Evolutionary conservation across 495 filamentous ascomycete genomes (phyloP).

Genomic region (Xylaria acuta): DNA sequence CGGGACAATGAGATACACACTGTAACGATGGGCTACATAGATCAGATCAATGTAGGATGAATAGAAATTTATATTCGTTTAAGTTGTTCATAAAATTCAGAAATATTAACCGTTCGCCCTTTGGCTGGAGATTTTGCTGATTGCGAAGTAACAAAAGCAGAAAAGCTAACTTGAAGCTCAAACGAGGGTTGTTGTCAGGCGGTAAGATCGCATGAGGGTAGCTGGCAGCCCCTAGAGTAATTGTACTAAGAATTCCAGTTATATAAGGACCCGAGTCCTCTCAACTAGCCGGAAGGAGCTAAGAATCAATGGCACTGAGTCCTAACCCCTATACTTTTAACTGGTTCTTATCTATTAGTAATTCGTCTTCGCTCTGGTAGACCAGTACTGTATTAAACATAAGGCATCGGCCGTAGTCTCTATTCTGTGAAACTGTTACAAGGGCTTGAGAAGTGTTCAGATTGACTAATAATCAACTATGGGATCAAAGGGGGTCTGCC

Average conservation of each 20-base stretch:
- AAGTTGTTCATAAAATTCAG: not conserved
- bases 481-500: no score
- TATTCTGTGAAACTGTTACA: not conserved
- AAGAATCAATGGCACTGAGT: not conserved
- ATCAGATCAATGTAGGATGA: not conserved
- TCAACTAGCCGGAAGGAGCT: not conserved
- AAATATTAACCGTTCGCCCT: not conserved
- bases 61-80: not conserved
- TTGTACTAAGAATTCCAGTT: not conserved
- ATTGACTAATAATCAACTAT: no score
- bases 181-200: not conserved
- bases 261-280: not conserved
- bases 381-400: not conserved
- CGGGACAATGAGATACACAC: not conserved
- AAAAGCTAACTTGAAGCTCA: not conserved
- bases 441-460: no score
- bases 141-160: not conserved
- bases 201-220: not conserved
- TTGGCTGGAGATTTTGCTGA: not conserved
- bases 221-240: not conserved
- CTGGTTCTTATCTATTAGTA: not conserved
- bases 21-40: not conserved
- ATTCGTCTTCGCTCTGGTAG: not conserved
- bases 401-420: not conserved
- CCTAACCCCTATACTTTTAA: not conserved